A percentile compares a stretch with the other conserved stretches of the same genome.
Evolutionary conservation across 2,329 filamentous ascomycete genomes (phyloP).

Genomic region (Aschersonia sp.): DNA sequence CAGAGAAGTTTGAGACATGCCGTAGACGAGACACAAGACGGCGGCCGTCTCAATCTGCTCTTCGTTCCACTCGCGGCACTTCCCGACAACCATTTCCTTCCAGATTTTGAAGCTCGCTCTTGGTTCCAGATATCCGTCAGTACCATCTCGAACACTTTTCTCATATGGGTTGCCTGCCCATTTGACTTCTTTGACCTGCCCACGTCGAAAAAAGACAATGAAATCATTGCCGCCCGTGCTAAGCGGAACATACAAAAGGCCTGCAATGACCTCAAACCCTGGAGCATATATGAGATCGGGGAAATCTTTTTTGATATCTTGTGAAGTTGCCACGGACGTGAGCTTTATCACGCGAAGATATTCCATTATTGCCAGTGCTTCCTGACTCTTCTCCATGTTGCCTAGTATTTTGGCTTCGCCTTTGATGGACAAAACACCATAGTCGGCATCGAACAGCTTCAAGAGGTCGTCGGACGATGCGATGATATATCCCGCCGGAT

Average conservation of each 20-base stretch:
- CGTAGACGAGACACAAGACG: conserved; percentile 76
- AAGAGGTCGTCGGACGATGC: conserved; percentile 78
- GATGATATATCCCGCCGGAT: conserved; percentile 80
- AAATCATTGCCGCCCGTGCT: conserved; percentile 67
- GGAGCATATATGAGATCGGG: conserved; percentile 68
- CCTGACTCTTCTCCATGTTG: conserved; percentile 59
- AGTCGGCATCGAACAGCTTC: conserved; percentile 76
- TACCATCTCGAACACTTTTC: conserved; percentile 59
- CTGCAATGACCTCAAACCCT: conserved; percentile 65
- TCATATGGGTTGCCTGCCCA: conserved; percentile 84
- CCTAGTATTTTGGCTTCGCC: conserved; percentile 86
- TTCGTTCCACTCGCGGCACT: conserved; percentile 77
- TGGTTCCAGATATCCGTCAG: conserved; percentile 61
- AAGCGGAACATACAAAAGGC: conserved; percentile 68
- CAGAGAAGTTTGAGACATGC: conserved; percentile 25
- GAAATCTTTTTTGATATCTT: conserved; percentile 63
- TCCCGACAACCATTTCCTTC: conserved; percentile 69
- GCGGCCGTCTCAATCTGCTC: conserved; percentile 83
- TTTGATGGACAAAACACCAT: conserved; percentile 68
- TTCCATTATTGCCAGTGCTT: conserved; percentile 71
- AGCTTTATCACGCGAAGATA: conserved; percentile 67
- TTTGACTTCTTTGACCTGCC: conserved; percentile 61
- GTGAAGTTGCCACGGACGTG: conserved; percentile 62
- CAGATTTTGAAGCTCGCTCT: conserved; percentile 67
- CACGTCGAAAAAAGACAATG: conserved; percentile 79